Evolutionary conservation across 441 rosid genomes (phyloP), one percentile per base, ranked within the genome.

Genomic region (Hura crepitans): DNA sequence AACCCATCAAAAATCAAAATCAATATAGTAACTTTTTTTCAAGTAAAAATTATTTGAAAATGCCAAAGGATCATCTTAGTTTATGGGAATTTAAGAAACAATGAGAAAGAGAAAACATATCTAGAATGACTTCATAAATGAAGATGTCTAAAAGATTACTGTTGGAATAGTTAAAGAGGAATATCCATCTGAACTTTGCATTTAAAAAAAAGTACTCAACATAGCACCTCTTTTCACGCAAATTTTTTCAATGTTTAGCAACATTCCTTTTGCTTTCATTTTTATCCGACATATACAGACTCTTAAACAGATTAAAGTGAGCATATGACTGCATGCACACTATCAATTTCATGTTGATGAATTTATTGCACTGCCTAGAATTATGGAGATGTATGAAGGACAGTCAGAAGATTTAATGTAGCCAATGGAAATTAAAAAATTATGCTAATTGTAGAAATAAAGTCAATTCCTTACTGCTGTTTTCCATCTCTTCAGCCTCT

Each of bases 401-500:
- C 3, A 25, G 28, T 58, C n/a, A 25, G 27, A 28, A 39, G 30
- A 49, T 33, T 33, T 1, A 27, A 14, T 2, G 14, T 35, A 61
- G 50, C 55, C 51, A 4, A 35, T 25, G 1, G 50, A 46, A 33
- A 68, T 49, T 17, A 51, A 50, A 62, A 27, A 8, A 72, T n/a
- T 37, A 58, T 35, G 55, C 59, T 30, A 12, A 68, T 43, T 39
- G 37, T 10, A 43, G 31, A 74, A 71, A 61, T n/a, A 72, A n/a
- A 43, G 35, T 22, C 65, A 45, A 80, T 74, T 73, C 60, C 92
- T 81, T 83, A 95, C 98, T 84, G 70, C 84, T 85, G 78, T 81
- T 82, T 76, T 89, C 97, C 75, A 77, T 72, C 77, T 86, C 88
- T 37, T 84, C 96, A 73, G 81, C 82, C 75, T 87, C 96, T 73